Evolutionary conservation across 2,329 filamentous ascomycete species (phyloP).

Genomic region (Domatiomyces catenatus): DNA sequence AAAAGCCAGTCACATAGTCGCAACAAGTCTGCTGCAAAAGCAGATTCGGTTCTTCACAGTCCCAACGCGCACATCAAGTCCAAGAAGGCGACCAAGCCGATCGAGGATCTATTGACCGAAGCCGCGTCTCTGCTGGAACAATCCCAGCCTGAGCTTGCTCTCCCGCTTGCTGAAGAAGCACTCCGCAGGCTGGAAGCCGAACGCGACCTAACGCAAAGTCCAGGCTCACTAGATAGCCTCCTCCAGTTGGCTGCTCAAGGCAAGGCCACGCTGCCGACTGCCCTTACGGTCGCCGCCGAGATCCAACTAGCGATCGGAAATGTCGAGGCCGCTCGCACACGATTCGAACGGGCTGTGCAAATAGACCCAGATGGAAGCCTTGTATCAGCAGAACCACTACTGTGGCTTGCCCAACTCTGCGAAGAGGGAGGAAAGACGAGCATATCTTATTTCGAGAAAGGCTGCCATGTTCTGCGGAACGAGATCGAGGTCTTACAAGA

Average conservation of each 20-base stretch:
- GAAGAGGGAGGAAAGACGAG: conserved; percentile 46
- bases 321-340: conserved; percentile 54
- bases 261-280: conserved; percentile 26
- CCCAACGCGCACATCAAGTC: conserved; percentile 26
- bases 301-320: conserved; percentile 73
- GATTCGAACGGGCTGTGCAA: conserved; percentile 57
- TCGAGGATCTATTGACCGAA: conserved; percentile 41
- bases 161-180: conserved; percentile 39
- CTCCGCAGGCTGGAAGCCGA: conserved; percentile 22
- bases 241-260: conserved; percentile 14
- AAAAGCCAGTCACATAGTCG: conserved; percentile 30
- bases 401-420: conserved; percentile 83
- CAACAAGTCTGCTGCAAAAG: conserved; percentile 23
- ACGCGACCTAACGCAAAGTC: conserved; percentile 8
- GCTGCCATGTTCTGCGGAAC: conserved; percentile 54
- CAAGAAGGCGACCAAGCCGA: conserved; percentile 28
- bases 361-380: conserved; percentile 58
- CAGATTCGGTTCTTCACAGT: conserved; percentile 10
- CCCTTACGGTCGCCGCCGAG: conserved; percentile 63
- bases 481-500: conserved; percentile 22
- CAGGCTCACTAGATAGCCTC: conserved; percentile 10
- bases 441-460: conserved; percentile 45
- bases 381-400: conserved; percentile 61
- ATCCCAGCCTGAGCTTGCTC: conserved; percentile 42
- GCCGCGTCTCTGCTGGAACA: conserved; percentile 43